Base-by-base conservation (phyloP, 1,139 yeast genomes). In the Zygoascus hellenicus region DNA sequence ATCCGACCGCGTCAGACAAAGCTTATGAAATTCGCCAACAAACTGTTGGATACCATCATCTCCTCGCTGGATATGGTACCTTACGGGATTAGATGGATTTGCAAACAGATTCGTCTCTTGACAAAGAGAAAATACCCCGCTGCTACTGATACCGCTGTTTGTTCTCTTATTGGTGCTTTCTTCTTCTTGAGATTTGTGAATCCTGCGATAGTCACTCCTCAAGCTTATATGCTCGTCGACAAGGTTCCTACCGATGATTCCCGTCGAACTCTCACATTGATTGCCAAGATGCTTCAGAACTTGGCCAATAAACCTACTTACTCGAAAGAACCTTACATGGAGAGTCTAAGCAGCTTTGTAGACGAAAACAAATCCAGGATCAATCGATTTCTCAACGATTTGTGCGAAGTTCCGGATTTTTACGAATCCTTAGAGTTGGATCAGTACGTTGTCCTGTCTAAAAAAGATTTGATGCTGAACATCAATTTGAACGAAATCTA, bases 191-290 rank as follows among this genome's bases (percentile, higher is more conserved):
- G 97, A 51, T 83, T 86, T 56, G 76, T 88, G 52, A 89, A 95
- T 61, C 97, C 98, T 7, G 95, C 95, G 0, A 81, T 92, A 52
- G 90, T 90, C 11, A 83, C 92, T 40, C 97, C 97, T 0, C 95
- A 87, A 54, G 75, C 88, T 3, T 78, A 83, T 54, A 65, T 65
- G 66, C 57, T 70, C 26, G 67, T 69, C 14, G 71, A 68, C 48
- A 58, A 58, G 43, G 54, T 58, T 16, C 72, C 71, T 5, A 48
- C 57, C 1, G 67, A 62, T 38, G 74, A 71, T 31, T 80, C 82
- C 9, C 83, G 89, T 55, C 74, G 96, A 54, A 78, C 89, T 0
- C 73, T 87, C 46, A 82, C 92, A 59, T 82, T 86, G 53, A 68
- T 92, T 42, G 97, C 96, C 3, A 87, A 89, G 59, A 81, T 86